Conservation (phyloP, 345 rosid genomes). For the Erodium maritimum region DNA sequence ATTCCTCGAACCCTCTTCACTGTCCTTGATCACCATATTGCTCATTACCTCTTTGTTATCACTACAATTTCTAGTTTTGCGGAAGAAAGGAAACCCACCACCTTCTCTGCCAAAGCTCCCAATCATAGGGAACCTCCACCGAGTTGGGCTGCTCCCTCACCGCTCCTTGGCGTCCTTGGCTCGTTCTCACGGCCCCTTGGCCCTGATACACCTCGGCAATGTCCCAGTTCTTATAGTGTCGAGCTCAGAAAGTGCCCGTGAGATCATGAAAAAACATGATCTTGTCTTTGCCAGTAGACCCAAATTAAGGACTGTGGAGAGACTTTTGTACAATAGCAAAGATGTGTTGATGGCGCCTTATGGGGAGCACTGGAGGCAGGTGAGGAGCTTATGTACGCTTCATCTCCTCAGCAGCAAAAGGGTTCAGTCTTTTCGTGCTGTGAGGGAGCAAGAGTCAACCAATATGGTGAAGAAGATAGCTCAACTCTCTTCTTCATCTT, state of each 20-base stretch:
- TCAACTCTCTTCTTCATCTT: slow-evolving; percentile 3
- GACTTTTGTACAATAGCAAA: slow-evolving; percentile 25
- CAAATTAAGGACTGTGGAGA: slow-evolving; percentile 3
- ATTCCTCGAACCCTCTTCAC: too few relatives aligned
- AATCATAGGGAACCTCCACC: slow-evolving; percentile 52
- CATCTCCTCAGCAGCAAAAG: slow-evolving; percentile 41
- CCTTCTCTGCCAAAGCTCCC: slow-evolving; percentile 48
- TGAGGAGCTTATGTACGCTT: slow-evolving; percentile 34
- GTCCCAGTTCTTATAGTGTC: slow-evolving; percentile 38
- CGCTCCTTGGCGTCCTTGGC: slow-evolving; percentile 28
- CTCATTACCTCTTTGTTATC: too few relatives aligned
- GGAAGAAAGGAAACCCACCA: too few relatives aligned
- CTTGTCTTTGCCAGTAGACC: slow-evolving; percentile 33
- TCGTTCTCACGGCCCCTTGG: slow-evolving; percentile 37
- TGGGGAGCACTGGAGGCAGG: slow-evolving; percentile 65
- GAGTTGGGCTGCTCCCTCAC: slow-evolving; percentile 34
- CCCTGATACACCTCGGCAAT: slow-evolving; percentile 44
- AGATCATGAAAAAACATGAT: slow-evolving; percentile 49
- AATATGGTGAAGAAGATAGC: slow-evolving; percentile 18
- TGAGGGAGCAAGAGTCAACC: slow-evolving; percentile 36
- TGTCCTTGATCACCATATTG: too few relatives aligned
- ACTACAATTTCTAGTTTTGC: too few relatives aligned
- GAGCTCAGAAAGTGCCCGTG: slow-evolving; percentile 32
- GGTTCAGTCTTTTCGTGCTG: slow-evolving; percentile 24
- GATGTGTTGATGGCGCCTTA: slow-evolving; percentile 38